Conservation (phyloP, 371 early-diverging fungal species). For the Coelomomyces lativittatus region DNA sequence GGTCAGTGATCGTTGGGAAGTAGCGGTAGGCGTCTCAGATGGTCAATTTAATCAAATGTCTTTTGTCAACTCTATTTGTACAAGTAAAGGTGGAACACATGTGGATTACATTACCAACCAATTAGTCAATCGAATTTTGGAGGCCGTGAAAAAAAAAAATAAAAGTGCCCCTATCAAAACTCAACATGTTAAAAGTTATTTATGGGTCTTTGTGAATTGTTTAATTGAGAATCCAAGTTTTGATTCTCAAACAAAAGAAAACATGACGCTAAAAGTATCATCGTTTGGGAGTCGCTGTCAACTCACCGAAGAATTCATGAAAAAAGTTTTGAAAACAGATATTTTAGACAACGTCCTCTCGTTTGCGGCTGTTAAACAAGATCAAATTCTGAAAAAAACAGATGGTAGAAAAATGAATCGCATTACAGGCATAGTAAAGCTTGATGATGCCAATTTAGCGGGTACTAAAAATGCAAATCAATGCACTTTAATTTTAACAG, state of each 20-base stretch:
- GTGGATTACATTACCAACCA: conserved; percentile 81
- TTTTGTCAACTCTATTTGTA: conserved; percentile 97
- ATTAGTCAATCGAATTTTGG: conserved; percentile 56
- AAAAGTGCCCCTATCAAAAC: conserved; percentile 61
- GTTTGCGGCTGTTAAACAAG: conserved; percentile 66
- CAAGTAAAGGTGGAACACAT: conserved; percentile 95
- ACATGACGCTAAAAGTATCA: conserved; percentile 66
- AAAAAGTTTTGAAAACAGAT: conserved; percentile 56
- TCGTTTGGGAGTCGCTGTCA: conserved; percentile 80
- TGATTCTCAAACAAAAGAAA: conserved; percentile 99
- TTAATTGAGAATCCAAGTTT: conserved; percentile 96
- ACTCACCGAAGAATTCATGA: conserved; percentile 64
- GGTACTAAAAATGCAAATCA: conserved; percentile 59
- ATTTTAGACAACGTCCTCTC: conserved; percentile 68
- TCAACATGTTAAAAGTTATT: conserved; percentile 71
- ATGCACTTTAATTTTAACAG: conserved; percentile 96
- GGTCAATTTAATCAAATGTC: conserved; percentile 82
- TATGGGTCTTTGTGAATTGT: conserved; percentile 93
- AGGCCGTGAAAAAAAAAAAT: conserved; percentile 62
- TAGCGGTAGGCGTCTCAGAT: conserved; percentile 77
- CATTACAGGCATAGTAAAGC: conserved; percentile 76
- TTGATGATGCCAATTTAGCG: conserved; percentile 96
- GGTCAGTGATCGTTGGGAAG: conserved; percentile 86
- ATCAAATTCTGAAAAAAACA: conserved; percentile 74
- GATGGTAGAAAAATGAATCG: conserved; percentile 59